These are phyloP conservation scores for Halocafeteria seosinensis DNA, from an alignment of 108 stramenopile genomes.

Conservation along the genomic window DNA sequence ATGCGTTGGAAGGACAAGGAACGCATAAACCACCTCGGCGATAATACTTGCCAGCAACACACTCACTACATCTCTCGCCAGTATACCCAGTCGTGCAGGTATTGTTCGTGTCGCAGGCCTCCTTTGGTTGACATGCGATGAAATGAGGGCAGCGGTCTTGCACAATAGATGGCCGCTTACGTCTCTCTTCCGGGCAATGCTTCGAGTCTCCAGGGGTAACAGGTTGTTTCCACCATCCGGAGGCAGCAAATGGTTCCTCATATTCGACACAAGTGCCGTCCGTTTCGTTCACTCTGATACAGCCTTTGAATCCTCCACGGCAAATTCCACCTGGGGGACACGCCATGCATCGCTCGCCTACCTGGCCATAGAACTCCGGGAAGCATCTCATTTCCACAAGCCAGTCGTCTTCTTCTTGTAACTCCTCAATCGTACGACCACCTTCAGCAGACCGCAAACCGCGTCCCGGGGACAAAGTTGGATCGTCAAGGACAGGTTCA, in stretches of 20 bases:
- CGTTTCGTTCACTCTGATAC: too few relatives aligned
- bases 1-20: constrained; percentile 13
- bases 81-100: constrained; percentile 13
- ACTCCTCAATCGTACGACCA: neutral
- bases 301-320: too few relatives aligned
- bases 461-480: neutral
- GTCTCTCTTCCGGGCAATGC: neutral
- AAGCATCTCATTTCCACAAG: neutral
- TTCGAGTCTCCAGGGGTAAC: neutral
- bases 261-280: neutral
- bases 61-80: constrained; percentile 11
- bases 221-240: neutral
- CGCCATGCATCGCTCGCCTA: neutral
- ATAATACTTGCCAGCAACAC: constrained; percentile 10
- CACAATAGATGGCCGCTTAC: neutral
- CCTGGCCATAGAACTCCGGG: neutral
- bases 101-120: constrained; percentile 20
- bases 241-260: neutral
- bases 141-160: neutral
- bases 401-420: neutral
- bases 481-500: neutral
- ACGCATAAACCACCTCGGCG: constrained; percentile 13
- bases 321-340: neutral
- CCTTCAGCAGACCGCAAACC: neutral
- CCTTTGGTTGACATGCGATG: constrained; percentile 10